Base-by-base conservation (phyloP, 2,329 filamentous ascomycete species). In the Talaromyces marneffei region DNA sequence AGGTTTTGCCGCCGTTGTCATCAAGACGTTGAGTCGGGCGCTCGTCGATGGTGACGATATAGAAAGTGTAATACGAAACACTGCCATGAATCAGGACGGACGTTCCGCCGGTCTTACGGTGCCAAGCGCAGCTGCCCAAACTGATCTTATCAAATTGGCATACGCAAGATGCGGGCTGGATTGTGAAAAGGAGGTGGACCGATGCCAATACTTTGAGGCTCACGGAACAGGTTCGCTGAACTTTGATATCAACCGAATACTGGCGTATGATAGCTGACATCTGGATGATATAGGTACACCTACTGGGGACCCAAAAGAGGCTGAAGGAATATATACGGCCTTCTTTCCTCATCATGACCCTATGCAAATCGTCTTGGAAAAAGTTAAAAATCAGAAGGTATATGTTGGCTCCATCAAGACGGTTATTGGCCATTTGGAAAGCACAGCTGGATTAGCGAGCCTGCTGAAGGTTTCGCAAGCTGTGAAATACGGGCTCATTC, bases 1-100 rank as follows among this genome's bases (percentile, higher is more conserved):
- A 57, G 83, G 82, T 0, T 69, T 83, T 10, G 77, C 77, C 0
- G 71, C 74, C 0, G 64, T 86, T 0, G 69, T 85, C 0, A 64
- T 87, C 0, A 86, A 86, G 67, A 72, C 68, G 1, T 66, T 86
- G 1, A 70, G 67, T 4, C 68, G 75, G 1, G 85, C 85, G 0
- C 60, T 86, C 3, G 69, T 62, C 0, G 77, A 81, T 65, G 76
- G 76, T 0, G 79, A 82, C 62, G 65, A 73, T 3, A 78, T 83
- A 29, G 73, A 79, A 35, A 73, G 73, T 44, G 65, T 77, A 5
- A 68, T 77, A 27, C 71, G 74, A 0, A 72, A 68, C 31, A 72
- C 71, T 1, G 69, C 67, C 4, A 66, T 73, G 25, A 77, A 77
- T 58, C 68, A 72, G 52, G 75, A 77, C 61, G 75, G 75, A 2